phyloP scores from a whole-genome alignment of 2,329 filamentous ascomycete species.

The Botrytis deweyae region DNA sequence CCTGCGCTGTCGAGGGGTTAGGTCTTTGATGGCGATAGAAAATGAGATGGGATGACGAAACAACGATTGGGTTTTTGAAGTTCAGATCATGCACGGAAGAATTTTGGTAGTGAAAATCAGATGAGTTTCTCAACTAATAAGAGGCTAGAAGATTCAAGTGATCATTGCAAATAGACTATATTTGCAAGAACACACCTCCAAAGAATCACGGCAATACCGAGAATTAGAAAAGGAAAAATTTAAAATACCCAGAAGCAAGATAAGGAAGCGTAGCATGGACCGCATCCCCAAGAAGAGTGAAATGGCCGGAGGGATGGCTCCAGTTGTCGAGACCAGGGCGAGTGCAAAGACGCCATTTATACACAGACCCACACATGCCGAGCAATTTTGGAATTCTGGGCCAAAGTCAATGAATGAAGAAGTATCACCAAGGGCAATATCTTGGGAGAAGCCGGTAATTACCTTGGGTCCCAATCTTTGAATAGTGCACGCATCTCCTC shows the following conservation, averaged over 20 bases:
- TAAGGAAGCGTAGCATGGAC: slow-evolving; percentile 66
- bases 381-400: slow-evolving; percentile 53
- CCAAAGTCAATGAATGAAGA: neutral
- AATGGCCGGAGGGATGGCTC: slow-evolving; percentile 55
- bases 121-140: neutral
- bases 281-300: slow-evolving; percentile 62
- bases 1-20: slow-evolving; percentile 44
- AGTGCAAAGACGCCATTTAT: slow-evolving; percentile 62
- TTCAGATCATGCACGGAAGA: neutral
- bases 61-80: no score
- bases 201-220: neutral
- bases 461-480: slow-evolving; percentile 45
- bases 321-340: slow-evolving; percentile 55
- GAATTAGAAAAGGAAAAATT: neutral
- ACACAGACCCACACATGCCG: slow-evolving; percentile 55
- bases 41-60: neutral
- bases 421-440: no score
- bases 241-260: slow-evolving; percentile 45
- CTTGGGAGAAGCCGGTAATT: neutral
- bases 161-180: neutral
- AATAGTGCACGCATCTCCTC: slow-evolving; percentile 46
- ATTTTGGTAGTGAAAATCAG: no score
- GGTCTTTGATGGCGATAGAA: neutral
- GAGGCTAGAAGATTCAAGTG: no score
- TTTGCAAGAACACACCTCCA: accelerated